Evolutionary conservation across 805 yeast species (phyloP).

Genomic region (Pichia scutulata): DNA sequence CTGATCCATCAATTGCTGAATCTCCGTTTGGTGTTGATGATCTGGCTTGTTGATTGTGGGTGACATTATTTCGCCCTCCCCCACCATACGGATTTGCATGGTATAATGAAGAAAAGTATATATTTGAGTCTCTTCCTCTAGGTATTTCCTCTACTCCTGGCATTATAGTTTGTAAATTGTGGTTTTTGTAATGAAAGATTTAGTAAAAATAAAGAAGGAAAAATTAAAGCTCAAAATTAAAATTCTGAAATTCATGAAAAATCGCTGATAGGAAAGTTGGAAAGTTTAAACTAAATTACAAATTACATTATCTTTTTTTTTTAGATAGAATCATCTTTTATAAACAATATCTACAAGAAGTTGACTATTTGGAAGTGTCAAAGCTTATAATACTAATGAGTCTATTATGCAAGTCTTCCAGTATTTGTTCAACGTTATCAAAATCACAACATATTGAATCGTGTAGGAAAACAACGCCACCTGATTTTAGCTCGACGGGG

Average conservation of each 20-base stretch:
- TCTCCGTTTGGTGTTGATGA: constrained; percentile 1
- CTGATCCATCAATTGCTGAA: neutral
- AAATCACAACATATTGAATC: constrained; percentile 24
- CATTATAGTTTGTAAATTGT: constrained; percentile 13
- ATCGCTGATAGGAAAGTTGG: neutral
- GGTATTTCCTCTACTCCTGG: constrained; percentile 26
- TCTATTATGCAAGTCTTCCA: constrained; percentile 6
- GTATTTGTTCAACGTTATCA: constrained; percentile 9
- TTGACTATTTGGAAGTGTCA: neutral
- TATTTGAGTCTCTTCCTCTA: constrained; percentile 18
- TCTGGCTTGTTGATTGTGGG: neutral
- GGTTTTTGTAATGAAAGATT: too few relatives aligned
- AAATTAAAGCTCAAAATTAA: too few relatives aligned
- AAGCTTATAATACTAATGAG: neutral
- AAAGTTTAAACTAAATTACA: too few relatives aligned
- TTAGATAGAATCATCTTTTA: neutral
- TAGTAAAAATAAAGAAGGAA: too few relatives aligned
- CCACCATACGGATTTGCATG: constrained; percentile 7
- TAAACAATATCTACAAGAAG: neutral
- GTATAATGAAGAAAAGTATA: constrained; percentile 24
- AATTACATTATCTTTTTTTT: too few relatives aligned
- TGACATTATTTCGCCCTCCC: neutral
- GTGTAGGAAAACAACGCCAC: constrained; percentile 17
- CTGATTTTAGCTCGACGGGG: constrained; percentile 2
- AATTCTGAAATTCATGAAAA: neutral